Evolutionary conservation across 2,329 filamentous ascomycete species (phyloP), one percentile per base, ranked within the genome.

Genomic region (Cordyceps tenuipes): DNA sequence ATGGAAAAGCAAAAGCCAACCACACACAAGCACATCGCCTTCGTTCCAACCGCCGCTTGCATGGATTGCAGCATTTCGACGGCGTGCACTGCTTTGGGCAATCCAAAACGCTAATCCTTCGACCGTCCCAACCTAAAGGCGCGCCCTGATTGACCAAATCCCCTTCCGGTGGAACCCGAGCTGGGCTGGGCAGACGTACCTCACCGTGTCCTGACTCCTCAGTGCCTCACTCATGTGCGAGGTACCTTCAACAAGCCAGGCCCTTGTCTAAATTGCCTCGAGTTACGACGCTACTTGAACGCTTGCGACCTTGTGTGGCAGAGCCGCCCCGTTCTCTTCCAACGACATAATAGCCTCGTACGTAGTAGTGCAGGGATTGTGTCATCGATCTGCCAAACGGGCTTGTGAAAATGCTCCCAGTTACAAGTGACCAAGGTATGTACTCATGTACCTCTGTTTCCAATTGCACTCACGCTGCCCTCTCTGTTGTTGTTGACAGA

Each of bases 311-410:
- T 54, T 53, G 57, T 57, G 55, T 59, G 57, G 57, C 57, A 53
- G 57, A 47, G 41, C 34, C 13, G 52, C 52, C 52, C 59, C 52
- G 47, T 51, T 50, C 52, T 46, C 52, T 47, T 56, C 59, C 59
- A 57, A 50, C 59, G 46, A 56, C 47, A 51, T 53, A 61, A 61
- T 55, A 61, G 59, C 59, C 59, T 61, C 59, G 47, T 56, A 61
- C 51, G 59, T 61, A 61, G 51, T 39, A 56, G 34, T 21, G 47
- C 59, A 61, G 59, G 59, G 59, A 61, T 61, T 56, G 53, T 56
- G 59, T 61, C 59, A 61, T 56, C 47, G 57, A 59, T 59, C 59
- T 46, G 17, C 59, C 46, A 39, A 59, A 46, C 52, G 36, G 59
- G 59, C 59, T 61, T 57, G 59, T 61, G 59, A 61, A 56, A 61